Percentiles rank a stretch among this genome's conserved stretches.
phyloP scores from a whole-genome alignment of 805 yeast species.

The Candida chauliodis region DNA sequence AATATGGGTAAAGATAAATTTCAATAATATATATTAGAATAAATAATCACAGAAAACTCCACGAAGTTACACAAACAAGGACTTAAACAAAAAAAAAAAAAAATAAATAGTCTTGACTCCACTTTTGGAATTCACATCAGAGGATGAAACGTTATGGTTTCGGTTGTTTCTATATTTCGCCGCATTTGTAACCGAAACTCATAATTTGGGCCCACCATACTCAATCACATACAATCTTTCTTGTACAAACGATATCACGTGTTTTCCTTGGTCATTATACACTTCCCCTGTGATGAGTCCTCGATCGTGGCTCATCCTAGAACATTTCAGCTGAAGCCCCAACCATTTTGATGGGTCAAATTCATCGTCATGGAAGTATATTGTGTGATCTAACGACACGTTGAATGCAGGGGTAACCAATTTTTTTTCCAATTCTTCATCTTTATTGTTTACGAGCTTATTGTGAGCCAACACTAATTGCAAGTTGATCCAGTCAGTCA shows the following conservation, averaged over 20 bases:
- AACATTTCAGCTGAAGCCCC: slow-evolving; percentile 43
- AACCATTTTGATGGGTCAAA: slow-evolving; percentile 50
- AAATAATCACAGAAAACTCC: too few relatives aligned
- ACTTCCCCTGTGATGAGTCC: slow-evolving; percentile 57
- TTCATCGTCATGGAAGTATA: slow-evolving; percentile 61
- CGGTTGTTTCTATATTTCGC: too few relatives aligned
- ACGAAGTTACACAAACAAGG: neutral
- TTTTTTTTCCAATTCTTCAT: slow-evolving; percentile 11
- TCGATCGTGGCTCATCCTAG: slow-evolving; percentile 50
- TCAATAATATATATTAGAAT: too few relatives aligned
- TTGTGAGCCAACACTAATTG: slow-evolving; percentile 16
- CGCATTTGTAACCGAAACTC: too few relatives aligned
- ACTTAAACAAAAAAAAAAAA: too few relatives aligned
- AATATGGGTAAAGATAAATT: neutral
- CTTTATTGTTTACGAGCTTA: slow-evolving; percentile 26
- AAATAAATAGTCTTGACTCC: neutral
- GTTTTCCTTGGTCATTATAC: slow-evolving; percentile 44
- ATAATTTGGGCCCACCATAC: too few relatives aligned
- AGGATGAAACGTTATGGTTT: too few relatives aligned
- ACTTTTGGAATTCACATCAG: too few relatives aligned
- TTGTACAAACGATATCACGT: slow-evolving; percentile 60
- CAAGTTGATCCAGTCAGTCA: slow-evolving; percentile 48
- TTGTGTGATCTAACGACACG: slow-evolving; percentile 65
- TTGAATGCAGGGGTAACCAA: slow-evolving; percentile 32
- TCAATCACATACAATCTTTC: slow-evolving; percentile 46